A percentile compares a stretch with the other conserved stretches of the same genome.
These are phyloP conservation scores for Candida hungchunana DNA, from an alignment of 805 yeast species.

Conservation along the genomic window DNA sequence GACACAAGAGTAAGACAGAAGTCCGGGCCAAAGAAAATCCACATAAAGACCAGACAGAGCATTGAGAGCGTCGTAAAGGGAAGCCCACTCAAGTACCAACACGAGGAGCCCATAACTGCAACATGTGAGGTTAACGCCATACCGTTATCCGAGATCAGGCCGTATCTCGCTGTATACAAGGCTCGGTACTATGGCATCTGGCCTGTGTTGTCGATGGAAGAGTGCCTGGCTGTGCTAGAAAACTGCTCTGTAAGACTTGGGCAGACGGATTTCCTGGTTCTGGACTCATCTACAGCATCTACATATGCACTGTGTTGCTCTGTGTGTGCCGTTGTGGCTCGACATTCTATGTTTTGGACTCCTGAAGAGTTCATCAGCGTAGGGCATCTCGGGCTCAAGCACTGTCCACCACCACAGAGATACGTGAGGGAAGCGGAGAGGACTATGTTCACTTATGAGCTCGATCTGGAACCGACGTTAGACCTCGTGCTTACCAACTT, in stretches of 20 bases:
- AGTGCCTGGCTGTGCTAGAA: constrained; percentile 10
- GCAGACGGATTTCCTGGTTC: constrained; percentile 1
- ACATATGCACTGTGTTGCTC: constrained; percentile 21
- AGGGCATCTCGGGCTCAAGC: constrained; percentile 8
- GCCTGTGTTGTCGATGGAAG: constrained; percentile 19
- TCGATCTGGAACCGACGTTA: constrained; percentile 11
- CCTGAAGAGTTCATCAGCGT: constrained; percentile 12
- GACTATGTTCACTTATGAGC: constrained; percentile 12
- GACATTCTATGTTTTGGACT: constrained; percentile 19
- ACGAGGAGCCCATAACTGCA: not conserved
- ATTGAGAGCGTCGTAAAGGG: constrained; percentile 11
- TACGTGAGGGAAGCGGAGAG: constrained; percentile 20
- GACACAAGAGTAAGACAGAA: constrained; percentile 20
- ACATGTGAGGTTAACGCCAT: constrained; percentile 14
- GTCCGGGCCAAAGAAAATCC: constrained; percentile 24
- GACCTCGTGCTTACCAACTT: constrained; percentile 14
- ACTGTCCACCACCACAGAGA: constrained; percentile 15
- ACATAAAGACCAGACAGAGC: constrained; percentile 20
- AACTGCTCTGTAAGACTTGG: constrained; percentile 1
- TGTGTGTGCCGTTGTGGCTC: constrained; percentile 20
- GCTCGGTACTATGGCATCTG: constrained; percentile 24
- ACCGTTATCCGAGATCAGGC: constrained; percentile 10
- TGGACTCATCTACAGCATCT: constrained; percentile 10
- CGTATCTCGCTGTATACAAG: constrained; percentile 20
- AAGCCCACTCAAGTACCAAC: not conserved